These are phyloP conservation scores for Puccinellia tenuiflora DNA, from an alignment of 176 grass and related monocot genomes.

Conservation along the genomic window DNA sequence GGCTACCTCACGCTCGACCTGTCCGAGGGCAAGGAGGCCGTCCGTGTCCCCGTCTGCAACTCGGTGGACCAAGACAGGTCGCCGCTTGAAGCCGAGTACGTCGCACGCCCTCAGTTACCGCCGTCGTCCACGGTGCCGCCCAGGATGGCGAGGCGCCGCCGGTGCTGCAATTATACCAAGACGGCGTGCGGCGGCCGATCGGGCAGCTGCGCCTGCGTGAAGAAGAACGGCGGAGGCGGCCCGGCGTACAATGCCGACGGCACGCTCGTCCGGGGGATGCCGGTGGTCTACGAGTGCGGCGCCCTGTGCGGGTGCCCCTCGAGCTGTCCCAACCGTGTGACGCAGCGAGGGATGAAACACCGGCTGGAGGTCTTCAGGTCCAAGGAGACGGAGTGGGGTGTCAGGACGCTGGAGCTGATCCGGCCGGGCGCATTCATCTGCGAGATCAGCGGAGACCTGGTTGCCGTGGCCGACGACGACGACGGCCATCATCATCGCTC, in stretches of 20 bases:
- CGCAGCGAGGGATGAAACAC: conserved; percentile 65
- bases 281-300: conserved; percentile 77
- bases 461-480: neutral
- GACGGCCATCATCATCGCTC: neutral
- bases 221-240: conserved; percentile 36
- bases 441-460: conserved; percentile 52
- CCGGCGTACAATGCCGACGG: conserved; percentile 48
- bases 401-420: conserved; percentile 73
- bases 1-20: conserved; percentile 56
- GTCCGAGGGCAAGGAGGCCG: conserved; percentile 37
- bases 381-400: conserved; percentile 68
- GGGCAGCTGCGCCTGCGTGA: conserved; percentile 39
- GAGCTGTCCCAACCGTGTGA: conserved; percentile 57
- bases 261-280: conserved; percentile 54
- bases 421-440: conserved; percentile 71
- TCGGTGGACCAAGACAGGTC: conserved; percentile 45
- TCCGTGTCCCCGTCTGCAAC: conserved; percentile 58
- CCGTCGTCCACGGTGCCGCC: neutral
- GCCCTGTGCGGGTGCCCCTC: conserved; percentile 42
- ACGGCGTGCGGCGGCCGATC: neutral
- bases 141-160: neutral
- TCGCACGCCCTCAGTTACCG: conserved; percentile 25
- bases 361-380: conserved; percentile 81
- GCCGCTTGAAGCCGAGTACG: conserved; percentile 49
- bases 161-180: conserved; percentile 27